Evolutionary conservation across 2,329 filamentous ascomycete genomes (phyloP), one percentile per base, ranked within the genome.

Genomic region (Penicillium verrucosum): DNA sequence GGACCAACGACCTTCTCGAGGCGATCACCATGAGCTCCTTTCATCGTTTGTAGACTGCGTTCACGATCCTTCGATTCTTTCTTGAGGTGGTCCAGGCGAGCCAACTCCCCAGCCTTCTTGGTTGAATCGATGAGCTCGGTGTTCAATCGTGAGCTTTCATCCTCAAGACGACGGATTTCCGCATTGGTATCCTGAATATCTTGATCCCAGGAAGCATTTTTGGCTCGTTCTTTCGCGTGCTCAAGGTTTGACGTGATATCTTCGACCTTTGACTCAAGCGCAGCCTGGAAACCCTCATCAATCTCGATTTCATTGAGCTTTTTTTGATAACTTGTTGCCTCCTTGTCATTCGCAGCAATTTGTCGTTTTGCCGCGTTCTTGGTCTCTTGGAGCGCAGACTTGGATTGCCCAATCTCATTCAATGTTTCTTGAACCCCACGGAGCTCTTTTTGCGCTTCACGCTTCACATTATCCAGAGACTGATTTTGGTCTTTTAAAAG

Each of bases 91-190:
- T 96, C 90, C 11, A 99, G 81, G 65, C 89, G 88, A 12, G 93
- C 94, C 37, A 92, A 83, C 60, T 96, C 92, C 4, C 88, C 86
- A 6, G 92, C 91, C 56, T 89, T 83, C 56, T 87, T 86, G 2
- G 89, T 96, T 57, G 88, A 90, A 66, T 95, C 89, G 9, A 92
- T 83, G 36, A 97, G 83, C 69, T 97, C 93, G n/a, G 82, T 78
- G 43, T 88, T 87, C 29, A 97, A 80, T 63, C 81, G 85, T 36
- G 89, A 85, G 57, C 83, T 87, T 65, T 89, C 85, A 21, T 83
- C 85, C 66, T 97, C 91, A 1, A 95, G 75, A 42, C 82, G 80
- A 59, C 84, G 83, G 11, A 95, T 78, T 60, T 85, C 82, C 14
- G 79, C 75, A 49, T 90, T 88, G 51, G 86, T 83, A 32, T 84